A percentile compares a stretch with the other conserved stretches of the same genome.
phyloP scores from a whole-genome alignment of 805 yeast species.

The Starmerella etchellsii region DNA sequence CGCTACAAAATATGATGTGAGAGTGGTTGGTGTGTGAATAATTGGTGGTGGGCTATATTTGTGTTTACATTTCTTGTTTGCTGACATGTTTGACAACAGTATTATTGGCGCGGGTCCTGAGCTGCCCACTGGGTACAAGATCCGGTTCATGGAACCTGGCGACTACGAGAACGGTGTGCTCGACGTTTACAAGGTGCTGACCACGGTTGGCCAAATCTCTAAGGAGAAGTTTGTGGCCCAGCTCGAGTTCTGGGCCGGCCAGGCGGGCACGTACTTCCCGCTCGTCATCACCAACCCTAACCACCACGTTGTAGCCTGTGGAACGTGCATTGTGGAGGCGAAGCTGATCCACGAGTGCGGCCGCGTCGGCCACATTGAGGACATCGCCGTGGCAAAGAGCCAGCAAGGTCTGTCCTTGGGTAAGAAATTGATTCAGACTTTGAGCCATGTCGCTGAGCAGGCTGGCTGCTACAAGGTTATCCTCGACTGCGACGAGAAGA shows the following conservation, averaged over 20 bases:
- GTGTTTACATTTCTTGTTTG: background rate
- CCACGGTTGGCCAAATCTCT: slow-evolving; percentile 69
- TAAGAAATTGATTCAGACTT: slow-evolving; percentile 43
- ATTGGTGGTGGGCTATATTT: no score
- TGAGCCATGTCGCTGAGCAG: slow-evolving; percentile 45
- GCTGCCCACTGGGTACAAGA: slow-evolving; percentile 38
- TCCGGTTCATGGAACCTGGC: slow-evolving; percentile 41
- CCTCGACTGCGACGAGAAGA: slow-evolving; percentile 74
- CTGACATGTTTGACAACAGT: slow-evolving; percentile 2
- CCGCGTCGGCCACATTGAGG: slow-evolving; percentile 86
- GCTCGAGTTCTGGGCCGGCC: slow-evolving; percentile 42
- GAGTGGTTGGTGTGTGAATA: no score
- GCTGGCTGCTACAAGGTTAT: slow-evolving; percentile 78
- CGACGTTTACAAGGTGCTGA: slow-evolving; percentile 51
- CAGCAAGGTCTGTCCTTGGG: slow-evolving; percentile 86
- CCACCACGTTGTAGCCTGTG: slow-evolving; percentile 60
- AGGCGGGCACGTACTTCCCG: slow-evolving; percentile 41
- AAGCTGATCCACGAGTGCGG: slow-evolving; percentile 77
- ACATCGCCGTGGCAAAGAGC: slow-evolving; percentile 60
- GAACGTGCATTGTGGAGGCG: slow-evolving; percentile 64
- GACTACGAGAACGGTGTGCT: slow-evolving; percentile 57
- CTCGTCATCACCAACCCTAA: slow-evolving; percentile 46
- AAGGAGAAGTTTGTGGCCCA: slow-evolving; percentile 37
- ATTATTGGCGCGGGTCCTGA: background rate
- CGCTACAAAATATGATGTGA: no score